Evolutionary conservation across 768 basidiomycete genomes (phyloP).

Genomic region (Chalciporus pseudorubinellus): DNA sequence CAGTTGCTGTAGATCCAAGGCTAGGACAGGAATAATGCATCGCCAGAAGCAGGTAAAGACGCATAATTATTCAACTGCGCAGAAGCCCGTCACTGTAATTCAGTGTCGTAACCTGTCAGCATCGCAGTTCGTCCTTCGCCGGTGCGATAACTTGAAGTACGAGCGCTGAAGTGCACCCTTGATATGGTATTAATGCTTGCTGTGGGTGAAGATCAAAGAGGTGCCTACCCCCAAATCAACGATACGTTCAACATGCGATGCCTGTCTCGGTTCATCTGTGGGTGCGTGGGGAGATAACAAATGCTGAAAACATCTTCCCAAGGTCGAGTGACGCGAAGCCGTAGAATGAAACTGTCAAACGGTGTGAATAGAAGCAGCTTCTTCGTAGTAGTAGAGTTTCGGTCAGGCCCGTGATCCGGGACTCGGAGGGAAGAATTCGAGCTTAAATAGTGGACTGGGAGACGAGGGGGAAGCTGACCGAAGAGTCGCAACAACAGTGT

Average conservation of each 20-base stretch:
- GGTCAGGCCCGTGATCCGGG: too few relatives aligned
- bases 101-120: too few relatives aligned
- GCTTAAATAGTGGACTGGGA: not conserved
- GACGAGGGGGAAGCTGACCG: not conserved
- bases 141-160: too few relatives aligned
- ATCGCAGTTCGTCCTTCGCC: too few relatives aligned
- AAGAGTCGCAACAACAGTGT: not conserved
- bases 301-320: not conserved
- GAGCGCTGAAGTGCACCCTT: too few relatives aligned
- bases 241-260: not conserved
- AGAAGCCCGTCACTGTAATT: too few relatives aligned
- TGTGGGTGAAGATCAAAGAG: constrained; percentile 4
- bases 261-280: constrained; percentile 1
- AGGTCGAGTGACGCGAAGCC: not conserved
- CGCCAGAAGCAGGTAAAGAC: too few relatives aligned
- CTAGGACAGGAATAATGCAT: too few relatives aligned
- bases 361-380: not conserved
- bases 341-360: not conserved
- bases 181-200: constrained; percentile 1
- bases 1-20: too few relatives aligned
- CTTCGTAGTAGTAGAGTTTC: not conserved
- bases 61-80: too few relatives aligned
- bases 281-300: not conserved
- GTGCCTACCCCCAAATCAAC: not conserved
- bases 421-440: not conserved